Evolutionary conservation across 1,284 basidiomycete species (phyloP), one percentile per base, ranked within the genome.

Genomic region (Chalciporus sp.): DNA sequence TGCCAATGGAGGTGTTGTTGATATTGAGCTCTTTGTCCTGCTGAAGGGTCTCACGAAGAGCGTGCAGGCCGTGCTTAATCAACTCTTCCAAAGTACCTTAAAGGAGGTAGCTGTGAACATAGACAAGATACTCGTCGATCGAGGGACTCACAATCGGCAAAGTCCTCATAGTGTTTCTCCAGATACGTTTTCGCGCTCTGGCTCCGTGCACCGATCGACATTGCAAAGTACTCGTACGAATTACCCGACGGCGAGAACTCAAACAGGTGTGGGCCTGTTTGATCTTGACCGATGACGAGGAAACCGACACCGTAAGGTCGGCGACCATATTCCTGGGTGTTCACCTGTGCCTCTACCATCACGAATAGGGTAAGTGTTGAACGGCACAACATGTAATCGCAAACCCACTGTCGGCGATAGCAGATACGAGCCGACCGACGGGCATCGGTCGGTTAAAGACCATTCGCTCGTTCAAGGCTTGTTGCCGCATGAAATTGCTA

Each of bases 101-200:
- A 6, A 42, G 11, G n/a, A 23, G 20, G 17, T 64, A 2, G 56
- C 47, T 17, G 27, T n/a, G 16, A 45, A 9, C 40, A 7, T 10
- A 47, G 27, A 19, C 10, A 20, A 4, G 27, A 14, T 14, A 6
- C 10, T 20, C n/a, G 10, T 7, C 20, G 14, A 1, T n/a, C 43
- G 44, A 47, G 40, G 56, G 55, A 61, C 90, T 63, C 58, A 95
- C 93, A 86, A 68, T 92, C 85, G 26, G 80, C 78, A 68, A 99
- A 98, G 63, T 82, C 84, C 68, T 94, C 90, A 66, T 87, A 95
- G 70, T 98, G 88, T 71, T 91, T 90, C 79, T 99, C 97, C 28
- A 99, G 80, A 72, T 99, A 99, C 8, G 97, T 99, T 78, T 98
- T 99, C 51, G 97, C 96, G 63, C 92, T 95, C 76, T 99, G 97